These are phyloP conservation scores for Cucumis melo DNA, from an alignment of 306 rosid species.

Conservation along the genomic window DNA sequence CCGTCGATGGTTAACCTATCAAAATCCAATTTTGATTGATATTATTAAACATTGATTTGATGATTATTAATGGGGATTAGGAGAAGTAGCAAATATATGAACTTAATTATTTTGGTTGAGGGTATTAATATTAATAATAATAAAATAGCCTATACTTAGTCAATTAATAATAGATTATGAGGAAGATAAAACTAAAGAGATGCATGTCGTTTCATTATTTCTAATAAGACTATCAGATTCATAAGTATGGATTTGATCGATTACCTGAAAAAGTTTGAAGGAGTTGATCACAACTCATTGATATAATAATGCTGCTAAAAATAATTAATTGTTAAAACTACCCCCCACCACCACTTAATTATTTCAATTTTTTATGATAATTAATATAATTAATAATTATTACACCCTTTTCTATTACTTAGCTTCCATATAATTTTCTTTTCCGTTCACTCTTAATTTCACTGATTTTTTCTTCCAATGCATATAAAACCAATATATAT, in stretches of 20 bases:
- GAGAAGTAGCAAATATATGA: neutral
- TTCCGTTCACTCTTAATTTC: neutral
- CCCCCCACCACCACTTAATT: neutral
- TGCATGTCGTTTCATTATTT: neutral
- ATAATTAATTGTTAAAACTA: neutral
- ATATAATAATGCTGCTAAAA: neutral
- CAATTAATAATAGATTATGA: neutral
- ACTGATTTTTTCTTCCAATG: neutral
- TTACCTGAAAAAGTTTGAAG: constrained; percentile 6
- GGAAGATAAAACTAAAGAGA: neutral
- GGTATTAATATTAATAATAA: neutral
- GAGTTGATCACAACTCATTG: neutral
- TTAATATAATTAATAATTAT: neutral
- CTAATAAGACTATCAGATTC: neutral
- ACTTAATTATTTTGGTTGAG: neutral
- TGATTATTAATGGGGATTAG: neutral
- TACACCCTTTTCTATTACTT: neutral
- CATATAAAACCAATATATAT: too few relatives aligned
- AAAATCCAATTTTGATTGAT: neutral
- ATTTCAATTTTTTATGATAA: neutral
- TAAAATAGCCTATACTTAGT: neutral
- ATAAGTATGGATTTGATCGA: neutral
- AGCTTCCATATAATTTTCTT: neutral
- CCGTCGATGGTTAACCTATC: neutral
- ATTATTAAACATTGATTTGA: constrained; percentile 1